Percentiles rank a stretch among this genome's conserved stretches.
Conservation (phyloP, 768 basidiomycete genomes). For the Leccinum broughii region DNA sequence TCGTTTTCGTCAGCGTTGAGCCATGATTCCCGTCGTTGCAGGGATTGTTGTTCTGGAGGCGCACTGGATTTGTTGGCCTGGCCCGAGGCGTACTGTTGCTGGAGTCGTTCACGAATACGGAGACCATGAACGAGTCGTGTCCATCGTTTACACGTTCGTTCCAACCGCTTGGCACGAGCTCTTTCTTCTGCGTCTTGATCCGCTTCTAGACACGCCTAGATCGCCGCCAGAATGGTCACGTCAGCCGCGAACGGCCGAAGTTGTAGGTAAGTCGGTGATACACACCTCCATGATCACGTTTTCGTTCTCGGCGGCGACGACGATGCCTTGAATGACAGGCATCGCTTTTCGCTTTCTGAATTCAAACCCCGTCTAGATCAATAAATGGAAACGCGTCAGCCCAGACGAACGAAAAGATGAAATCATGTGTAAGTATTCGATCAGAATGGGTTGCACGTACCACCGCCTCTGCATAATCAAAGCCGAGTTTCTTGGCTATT, state of each 20-base stretch:
- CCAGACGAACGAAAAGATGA: slow-evolving; percentile 4
- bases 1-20: slow-evolving; percentile 24
- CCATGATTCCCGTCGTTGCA: slow-evolving; percentile 17
- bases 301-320: slow-evolving; percentile 82
- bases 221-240: slow-evolving; percentile 12
- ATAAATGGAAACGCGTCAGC: slow-evolving; percentile 5
- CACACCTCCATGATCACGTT: slow-evolving; percentile 70
- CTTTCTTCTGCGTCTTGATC: slow-evolving; percentile 78
- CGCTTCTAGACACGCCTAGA: slow-evolving; percentile 82
- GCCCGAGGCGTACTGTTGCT: slow-evolving; percentile 64
- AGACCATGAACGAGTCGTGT: slow-evolving; percentile 84
- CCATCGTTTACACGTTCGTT: slow-evolving; percentile 87
- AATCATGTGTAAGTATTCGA: slow-evolving; percentile 6
- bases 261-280: slow-evolving; percentile 13
- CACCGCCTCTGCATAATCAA: slow-evolving; percentile 94
- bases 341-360: slow-evolving; percentile 90
- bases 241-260: slow-evolving; percentile 8
- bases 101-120: slow-evolving; percentile 79
- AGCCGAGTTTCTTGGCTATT: slow-evolving; percentile 81
- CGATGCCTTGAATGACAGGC: slow-evolving; percentile 83
- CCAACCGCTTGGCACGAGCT: slow-evolving; percentile 71
- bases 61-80: slow-evolving; percentile 2
- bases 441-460: slow-evolving; percentile 50
- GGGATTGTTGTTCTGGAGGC: slow-evolving; percentile 1
- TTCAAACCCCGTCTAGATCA: slow-evolving; percentile 84